These are phyloP conservation scores for Clavaria fumosa DNA, from an alignment of 768 basidiomycete genomes.

Conservation along the genomic window DNA sequence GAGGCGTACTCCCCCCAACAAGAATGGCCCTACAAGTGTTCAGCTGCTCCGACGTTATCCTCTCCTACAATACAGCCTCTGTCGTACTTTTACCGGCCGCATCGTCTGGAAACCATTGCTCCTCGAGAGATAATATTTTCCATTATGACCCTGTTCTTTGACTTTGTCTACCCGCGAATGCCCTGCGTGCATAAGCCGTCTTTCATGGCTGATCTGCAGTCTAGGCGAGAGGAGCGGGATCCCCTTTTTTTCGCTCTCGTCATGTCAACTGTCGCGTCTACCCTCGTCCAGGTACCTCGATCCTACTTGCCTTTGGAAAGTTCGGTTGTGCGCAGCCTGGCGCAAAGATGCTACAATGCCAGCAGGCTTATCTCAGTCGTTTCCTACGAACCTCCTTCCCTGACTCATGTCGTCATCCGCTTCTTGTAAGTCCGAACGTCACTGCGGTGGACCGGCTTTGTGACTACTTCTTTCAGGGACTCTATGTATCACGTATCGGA, in stretches of 20 bases:
- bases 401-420: constrained; percentile 73
- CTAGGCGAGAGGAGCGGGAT: constrained; percentile 68
- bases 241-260: constrained; percentile 85
- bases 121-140: constrained; percentile 68
- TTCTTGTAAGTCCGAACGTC: constrained; percentile 51
- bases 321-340: constrained; percentile 69
- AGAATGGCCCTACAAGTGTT: constrained; percentile 32
- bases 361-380: constrained; percentile 68
- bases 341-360: constrained; percentile 68
- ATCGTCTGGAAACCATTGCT: constrained; percentile 68
- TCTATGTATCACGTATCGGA: constrained; percentile 81
- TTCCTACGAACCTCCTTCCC: constrained; percentile 71
- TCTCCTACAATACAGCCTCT: constrained; percentile 43
- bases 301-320: constrained; percentile 83
- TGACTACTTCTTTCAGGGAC: constrained; percentile 4
- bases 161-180: constrained; percentile 84
- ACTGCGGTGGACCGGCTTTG: constrained; percentile 3
- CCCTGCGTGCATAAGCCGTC: constrained; percentile 86
- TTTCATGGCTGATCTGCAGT: constrained; percentile 79
- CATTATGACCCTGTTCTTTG: constrained; percentile 81
- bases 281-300: constrained; percentile 76
- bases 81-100: constrained; percentile 57
- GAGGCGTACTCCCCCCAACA: too few relatives aligned
- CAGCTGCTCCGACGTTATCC: constrained; percentile 32
- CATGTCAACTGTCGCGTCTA: constrained; percentile 78